These are phyloP conservation scores for Ustilago xerochloae DNA, from an alignment of 1,284 basidiomycete species.

Conservation along the genomic window DNA sequence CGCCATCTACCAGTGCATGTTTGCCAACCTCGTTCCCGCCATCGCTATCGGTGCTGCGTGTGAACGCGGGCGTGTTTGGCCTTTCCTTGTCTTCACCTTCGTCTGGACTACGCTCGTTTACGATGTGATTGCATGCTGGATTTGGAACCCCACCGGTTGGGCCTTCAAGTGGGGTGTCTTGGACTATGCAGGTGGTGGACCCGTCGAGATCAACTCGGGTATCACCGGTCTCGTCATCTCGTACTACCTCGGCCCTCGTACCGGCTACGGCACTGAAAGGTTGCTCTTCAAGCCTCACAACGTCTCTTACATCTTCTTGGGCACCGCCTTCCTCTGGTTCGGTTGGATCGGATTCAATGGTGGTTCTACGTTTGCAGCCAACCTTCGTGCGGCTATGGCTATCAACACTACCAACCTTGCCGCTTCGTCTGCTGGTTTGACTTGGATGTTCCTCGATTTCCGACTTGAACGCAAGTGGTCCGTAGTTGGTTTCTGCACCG, in stretches of 20 bases:
- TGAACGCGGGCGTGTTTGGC: conserved; percentile 86
- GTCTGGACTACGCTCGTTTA: conserved; percentile 82
- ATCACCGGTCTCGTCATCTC: conserved; percentile 87
- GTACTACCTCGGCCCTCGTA: conserved; percentile 87
- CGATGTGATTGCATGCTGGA: conserved; percentile 72
- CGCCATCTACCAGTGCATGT: conserved; percentile 70
- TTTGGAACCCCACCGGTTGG: conserved; percentile 92
- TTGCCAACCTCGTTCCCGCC: conserved; percentile 71
- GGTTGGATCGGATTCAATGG: conserved; percentile 97
- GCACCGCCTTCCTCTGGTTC: conserved; percentile 89
- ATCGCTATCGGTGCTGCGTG: conserved; percentile 77
- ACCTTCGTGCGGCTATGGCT: conserved; percentile 85
- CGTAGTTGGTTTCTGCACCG: conserved; percentile 61
- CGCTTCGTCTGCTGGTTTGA: conserved; percentile 80
- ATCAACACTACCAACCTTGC: conserved; percentile 84
- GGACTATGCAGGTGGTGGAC: conserved; percentile 92
- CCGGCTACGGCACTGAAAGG: conserved; percentile 87
- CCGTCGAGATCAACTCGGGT: conserved; percentile 91
- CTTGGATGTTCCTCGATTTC: conserved; percentile 90
- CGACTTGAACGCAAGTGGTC: conserved; percentile 85
- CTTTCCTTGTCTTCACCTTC: conserved; percentile 88
- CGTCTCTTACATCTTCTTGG: conserved; percentile 86
- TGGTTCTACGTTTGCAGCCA: conserved; percentile 86
- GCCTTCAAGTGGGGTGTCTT: conserved; percentile 88
- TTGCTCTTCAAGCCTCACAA: conserved; percentile 93